Percentiles rank a stretch among this genome's conserved stretches.
Evolutionary conservation across 257 asterid species (phyloP).

Genomic region (Solanum habrochaites): DNA sequence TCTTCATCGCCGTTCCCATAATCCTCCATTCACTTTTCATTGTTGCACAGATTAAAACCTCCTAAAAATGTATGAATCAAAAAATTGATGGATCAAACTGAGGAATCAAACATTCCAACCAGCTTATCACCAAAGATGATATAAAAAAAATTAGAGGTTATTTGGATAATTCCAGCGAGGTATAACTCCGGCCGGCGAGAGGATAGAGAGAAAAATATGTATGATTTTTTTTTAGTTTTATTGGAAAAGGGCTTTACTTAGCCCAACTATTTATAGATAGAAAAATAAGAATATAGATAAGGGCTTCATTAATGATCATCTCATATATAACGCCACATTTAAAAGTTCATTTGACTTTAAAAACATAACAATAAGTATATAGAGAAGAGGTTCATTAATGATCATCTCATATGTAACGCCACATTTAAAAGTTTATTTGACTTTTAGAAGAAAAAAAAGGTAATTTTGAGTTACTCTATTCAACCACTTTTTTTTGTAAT

Average conservation of each 20-base stretch:
- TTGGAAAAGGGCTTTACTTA: background rate
- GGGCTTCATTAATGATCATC: no score
- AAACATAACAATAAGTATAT: background rate
- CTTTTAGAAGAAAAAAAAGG: no score
- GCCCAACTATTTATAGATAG: no score
- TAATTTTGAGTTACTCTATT: background rate
- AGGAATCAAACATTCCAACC: background rate
- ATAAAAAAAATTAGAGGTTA: background rate
- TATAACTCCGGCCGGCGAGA: background rate
- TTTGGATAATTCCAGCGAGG: background rate
- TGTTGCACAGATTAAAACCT: background rate
- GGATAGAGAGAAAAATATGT: background rate
- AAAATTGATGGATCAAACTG: background rate
- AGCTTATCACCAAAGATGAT: background rate
- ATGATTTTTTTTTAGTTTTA: background rate
- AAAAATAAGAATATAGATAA: no score
- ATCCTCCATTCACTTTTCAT: slow-evolving; percentile 29
- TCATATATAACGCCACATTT: no score
- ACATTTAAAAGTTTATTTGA: background rate
- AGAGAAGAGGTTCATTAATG: slow-evolving; percentile 6
- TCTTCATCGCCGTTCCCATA: slow-evolving; percentile 48
- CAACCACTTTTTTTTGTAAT: no score
- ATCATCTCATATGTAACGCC: slow-evolving; percentile 8
- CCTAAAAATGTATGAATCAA: background rate
- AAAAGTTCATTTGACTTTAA: no score